Evolutionary conservation across 192 early-diverging fungal genomes (phyloP).

Genomic region (Rhizoclosmatium sp.): DNA sequence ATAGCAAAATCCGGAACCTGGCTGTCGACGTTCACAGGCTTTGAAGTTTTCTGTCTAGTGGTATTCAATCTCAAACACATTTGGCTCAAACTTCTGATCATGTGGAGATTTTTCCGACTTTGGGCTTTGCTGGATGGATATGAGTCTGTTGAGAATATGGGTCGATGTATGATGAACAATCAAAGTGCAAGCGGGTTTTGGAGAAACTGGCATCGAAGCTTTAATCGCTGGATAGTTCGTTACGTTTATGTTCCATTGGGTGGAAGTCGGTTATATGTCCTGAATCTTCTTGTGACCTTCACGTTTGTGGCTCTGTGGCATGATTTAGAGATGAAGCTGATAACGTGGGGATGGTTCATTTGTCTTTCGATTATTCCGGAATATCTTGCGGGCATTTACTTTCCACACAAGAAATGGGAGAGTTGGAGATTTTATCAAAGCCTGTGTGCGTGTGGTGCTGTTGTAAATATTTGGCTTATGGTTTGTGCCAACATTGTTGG

Average conservation of each 20-base stretch:
- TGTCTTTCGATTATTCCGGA: conserved; percentile 89
- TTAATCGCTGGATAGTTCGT: conserved; percentile 79
- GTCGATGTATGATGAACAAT: conserved; percentile 94
- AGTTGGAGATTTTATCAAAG: conserved; percentile 44
- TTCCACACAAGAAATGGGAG: conserved; percentile 25
- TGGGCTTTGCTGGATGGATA: conserved; percentile 96
- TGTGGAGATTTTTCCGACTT: conserved; percentile 96
- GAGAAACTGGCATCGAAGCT: conserved; percentile 95
- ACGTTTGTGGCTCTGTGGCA: conserved; percentile 99
- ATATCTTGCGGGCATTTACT: conserved; percentile 57
- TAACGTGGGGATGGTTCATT: conserved; percentile 97
- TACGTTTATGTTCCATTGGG: conserved; percentile 95
- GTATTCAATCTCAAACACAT: conserved; percentile 90
- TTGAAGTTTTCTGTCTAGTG: conserved; percentile 87
- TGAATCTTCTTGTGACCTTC: conserved; percentile 89
- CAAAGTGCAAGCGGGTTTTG: conserved; percentile 95
- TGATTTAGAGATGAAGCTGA: conserved; percentile 79
- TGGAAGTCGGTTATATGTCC: conserved; percentile 64
- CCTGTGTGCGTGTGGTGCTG: conserved; percentile 81
- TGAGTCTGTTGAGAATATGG: conserved; percentile 93
- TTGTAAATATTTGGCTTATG: conserved; percentile 91
- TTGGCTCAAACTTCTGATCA: conserved; percentile 95
- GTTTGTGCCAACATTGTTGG: conserved; percentile 97
- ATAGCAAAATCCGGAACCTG: conserved; percentile 88
- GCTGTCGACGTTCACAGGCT: conserved; percentile 65